Evolutionary conservation across 345 rosid genomes (phyloP).

Genomic region (Linum tenue): DNA sequence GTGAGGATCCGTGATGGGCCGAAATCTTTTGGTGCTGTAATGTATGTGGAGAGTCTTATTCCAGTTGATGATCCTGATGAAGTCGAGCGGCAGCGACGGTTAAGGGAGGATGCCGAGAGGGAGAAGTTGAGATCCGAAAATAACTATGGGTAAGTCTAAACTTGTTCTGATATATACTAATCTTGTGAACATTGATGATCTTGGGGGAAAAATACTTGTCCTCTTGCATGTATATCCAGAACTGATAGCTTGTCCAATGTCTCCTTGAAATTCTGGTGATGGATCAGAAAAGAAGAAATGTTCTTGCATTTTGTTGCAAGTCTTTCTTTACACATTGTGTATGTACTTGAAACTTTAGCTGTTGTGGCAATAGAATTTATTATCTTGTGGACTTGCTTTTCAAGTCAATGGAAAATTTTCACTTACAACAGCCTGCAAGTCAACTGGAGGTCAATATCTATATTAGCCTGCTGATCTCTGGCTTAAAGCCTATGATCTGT

Average conservation of each 20-base stretch:
- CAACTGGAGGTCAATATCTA: not conserved
- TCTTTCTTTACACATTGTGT: not conserved
- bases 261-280: not conserved
- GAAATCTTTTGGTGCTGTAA: constrained; percentile 5
- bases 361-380: not conserved
- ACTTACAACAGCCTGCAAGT: not conserved
- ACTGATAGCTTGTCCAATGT: too few relatives aligned
- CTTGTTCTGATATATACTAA: not conserved
- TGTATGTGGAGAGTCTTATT: constrained; percentile 5
- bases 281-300: not conserved
- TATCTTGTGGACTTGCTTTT: not conserved
- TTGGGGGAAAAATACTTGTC: not conserved
- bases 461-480: not conserved
- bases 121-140: not conserved
- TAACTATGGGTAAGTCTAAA: not conserved
- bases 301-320: not conserved
- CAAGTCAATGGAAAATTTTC: not conserved
- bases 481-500: not conserved
- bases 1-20: constrained; percentile 5
- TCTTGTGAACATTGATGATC: too few relatives aligned
- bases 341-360: not conserved
- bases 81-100: not conserved
- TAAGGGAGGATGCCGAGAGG: constrained; percentile 4
- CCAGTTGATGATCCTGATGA: not conserved
- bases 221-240: not conserved